Evolutionary conservation across 352 stramenopile genomes (phyloP).

Genomic region (Thraustochytrium sp.): DNA sequence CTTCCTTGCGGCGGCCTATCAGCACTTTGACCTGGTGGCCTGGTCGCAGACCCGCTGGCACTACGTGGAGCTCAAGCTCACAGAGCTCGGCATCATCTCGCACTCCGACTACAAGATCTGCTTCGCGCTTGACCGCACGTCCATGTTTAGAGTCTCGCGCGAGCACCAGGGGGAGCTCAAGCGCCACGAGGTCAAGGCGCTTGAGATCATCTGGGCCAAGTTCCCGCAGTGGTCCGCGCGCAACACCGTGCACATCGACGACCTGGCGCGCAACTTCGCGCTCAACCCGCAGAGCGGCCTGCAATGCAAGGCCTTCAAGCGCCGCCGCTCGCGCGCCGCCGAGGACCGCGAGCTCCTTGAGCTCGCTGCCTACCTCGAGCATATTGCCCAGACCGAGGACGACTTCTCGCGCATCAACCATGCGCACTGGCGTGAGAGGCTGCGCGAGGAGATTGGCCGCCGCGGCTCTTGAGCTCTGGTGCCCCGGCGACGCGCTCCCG

Average conservation of each 20-base stretch:
- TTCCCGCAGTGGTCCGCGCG: conserved; percentile 60
- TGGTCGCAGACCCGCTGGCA: conserved; percentile 77
- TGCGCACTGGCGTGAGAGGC: not conserved
- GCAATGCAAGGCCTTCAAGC: conserved; percentile 60
- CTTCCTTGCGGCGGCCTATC: conserved; percentile 66
- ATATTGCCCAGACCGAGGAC: not conserved
- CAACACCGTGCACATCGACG: conserved; percentile 72
- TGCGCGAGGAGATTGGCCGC: not conserved
- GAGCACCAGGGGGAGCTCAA: conserved; percentile 49
- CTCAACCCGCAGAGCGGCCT: conserved; percentile 61
- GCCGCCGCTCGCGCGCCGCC: conserved; percentile 48
- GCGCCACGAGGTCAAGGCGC: conserved; percentile 65
- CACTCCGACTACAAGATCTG: conserved; percentile 51
- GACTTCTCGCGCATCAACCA: conserved; percentile 31
- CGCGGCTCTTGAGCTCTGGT: not conserved
- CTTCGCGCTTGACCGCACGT: conserved; percentile 49
- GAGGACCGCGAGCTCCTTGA: conserved; percentile 39
- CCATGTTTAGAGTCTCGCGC: conserved; percentile 54
- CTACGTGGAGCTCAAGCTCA: conserved; percentile 78
- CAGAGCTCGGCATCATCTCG: conserved; percentile 69
- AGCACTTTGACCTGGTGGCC: conserved; percentile 74
- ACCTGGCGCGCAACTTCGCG: conserved; percentile 67
- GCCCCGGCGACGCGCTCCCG: too few relatives aligned
- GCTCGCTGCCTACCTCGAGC: conserved; percentile 39
- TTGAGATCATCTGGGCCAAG: conserved; percentile 69